These are phyloP conservation scores for Cubamyces sp. DNA, from an alignment of 768 basidiomycete species.

Conservation along the genomic window DNA sequence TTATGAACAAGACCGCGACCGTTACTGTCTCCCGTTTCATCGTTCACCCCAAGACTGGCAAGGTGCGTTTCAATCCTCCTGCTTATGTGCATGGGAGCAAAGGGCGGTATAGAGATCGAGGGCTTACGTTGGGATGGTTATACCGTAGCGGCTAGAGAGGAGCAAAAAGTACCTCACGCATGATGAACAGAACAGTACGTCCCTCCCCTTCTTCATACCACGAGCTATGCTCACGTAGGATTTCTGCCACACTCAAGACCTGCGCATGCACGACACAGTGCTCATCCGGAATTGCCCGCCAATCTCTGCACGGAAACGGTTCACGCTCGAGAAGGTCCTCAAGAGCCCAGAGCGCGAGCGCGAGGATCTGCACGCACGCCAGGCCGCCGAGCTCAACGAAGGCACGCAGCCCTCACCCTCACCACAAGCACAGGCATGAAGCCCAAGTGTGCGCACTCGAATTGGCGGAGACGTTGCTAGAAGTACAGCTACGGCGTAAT, in stretches of 20 bases:
- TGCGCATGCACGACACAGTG: constrained; percentile 72
- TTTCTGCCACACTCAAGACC: constrained; percentile 41
- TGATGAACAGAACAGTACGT: constrained; percentile 72
- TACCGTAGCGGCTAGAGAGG: constrained; percentile 65
- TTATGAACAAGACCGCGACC: constrained; percentile 84
- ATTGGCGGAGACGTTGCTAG: not conserved
- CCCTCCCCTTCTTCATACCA: not conserved
- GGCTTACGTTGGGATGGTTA: not conserved
- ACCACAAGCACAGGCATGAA: constrained; percentile 1
- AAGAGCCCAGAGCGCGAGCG: constrained; percentile 67
- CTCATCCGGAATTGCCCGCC: constrained; percentile 83
- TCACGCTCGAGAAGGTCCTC: constrained; percentile 68
- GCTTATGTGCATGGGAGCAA: not conserved
- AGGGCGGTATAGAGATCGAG: not conserved
- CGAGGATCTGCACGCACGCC: constrained; percentile 27
- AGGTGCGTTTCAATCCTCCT: constrained; percentile 49
- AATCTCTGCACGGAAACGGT: constrained; percentile 77
- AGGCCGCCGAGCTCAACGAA: constrained; percentile 18
- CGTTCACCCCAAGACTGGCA: constrained; percentile 74
- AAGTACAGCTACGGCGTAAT: not conserved
- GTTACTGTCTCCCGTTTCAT: constrained; percentile 79
- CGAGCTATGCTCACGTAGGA: not conserved
- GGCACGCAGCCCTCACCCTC: not conserved
- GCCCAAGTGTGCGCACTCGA: not conserved
- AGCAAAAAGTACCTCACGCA: constrained; percentile 81